Percentiles rank a stretch among this genome's conserved stretches.
Conservation (phyloP, 2,329 filamentous ascomycete species). For the Phoma sp. region DNA sequence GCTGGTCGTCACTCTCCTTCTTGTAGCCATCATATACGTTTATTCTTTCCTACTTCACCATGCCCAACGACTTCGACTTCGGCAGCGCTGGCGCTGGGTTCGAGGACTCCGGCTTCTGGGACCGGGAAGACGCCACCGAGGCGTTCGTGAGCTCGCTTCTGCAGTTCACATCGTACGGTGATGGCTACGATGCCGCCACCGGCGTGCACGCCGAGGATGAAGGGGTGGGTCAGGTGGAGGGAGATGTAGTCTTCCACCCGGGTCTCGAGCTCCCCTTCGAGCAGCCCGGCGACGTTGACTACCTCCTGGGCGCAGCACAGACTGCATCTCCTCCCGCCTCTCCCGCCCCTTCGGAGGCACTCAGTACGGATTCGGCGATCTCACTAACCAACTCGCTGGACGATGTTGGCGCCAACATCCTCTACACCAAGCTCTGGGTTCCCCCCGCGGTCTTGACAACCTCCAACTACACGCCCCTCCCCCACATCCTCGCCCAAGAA, state of each 20-base stretch:
- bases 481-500: background rate
- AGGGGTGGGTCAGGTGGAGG: background rate
- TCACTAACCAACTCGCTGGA: background rate
- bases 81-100: background rate
- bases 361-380: background rate
- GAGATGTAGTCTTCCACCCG: background rate
- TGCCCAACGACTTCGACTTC: background rate
- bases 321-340: background rate
- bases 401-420: background rate
- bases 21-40: background rate
- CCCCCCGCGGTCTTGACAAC: background rate
- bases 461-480: background rate
- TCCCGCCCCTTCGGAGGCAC: background rate
- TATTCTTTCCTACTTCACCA: background rate
- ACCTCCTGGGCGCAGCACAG: background rate
- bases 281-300: background rate
- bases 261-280: background rate
- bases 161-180: background rate
- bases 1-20: conserved; percentile 6
- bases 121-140: background rate
- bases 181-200: background rate
- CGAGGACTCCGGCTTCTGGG: background rate
- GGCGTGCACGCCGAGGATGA: background rate
- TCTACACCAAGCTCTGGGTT: background rate
- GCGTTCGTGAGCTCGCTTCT: background rate